Base-by-base conservation (phyloP, 2,329 filamentous ascomycete genomes). In the Trichoderma harzianum region DNA sequence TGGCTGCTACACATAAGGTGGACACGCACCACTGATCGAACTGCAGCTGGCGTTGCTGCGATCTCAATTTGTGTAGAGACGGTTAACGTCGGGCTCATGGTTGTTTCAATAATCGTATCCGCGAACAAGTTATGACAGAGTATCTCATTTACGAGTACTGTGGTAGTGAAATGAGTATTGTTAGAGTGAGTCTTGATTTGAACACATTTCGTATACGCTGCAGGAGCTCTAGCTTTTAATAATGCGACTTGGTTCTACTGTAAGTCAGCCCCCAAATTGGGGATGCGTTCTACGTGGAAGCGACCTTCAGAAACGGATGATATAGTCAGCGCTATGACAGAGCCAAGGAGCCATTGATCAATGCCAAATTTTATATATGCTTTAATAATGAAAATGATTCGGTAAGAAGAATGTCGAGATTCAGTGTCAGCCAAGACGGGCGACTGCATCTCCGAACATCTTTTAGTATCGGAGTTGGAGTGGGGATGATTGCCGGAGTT, bases 81-180 rank as follows among this genome's bases (percentile, higher is more conserved):
- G 3, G 39, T 43, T 3, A 43, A 43, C 39, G 18, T 43, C 39
- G 39, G 39, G 18, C 39, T n/a, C 39, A 43, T 43, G 16, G 39
- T 18, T 43, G 36, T 39, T 39, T 7, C 1, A 2, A 3, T n/a
- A 43, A 43, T 4, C 1, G 3, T 43, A n/a, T 4, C 3, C 36
- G 36, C 36, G 18, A 43, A 43, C 2, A n/a, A 18, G 7, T 43
- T 39, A 8, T 7, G 14, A 7, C 7, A 43, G 16, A 43, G 16
- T 43, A 43, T 4, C 16, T 43, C 36, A 7, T 2, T 18, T 43
- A 43, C 3, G 1, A 43, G 3, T 43, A 18, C 2, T 43, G 7
- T 3, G 1, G 36, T 1, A 43, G 7, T 3, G 3, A 3, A n/a
- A 43, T 43, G 4, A 0, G 3, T n/a, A 43, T 4, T 8, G 3